phyloP scores from a whole-genome alignment of 2,329 filamentous ascomycete species.

The Pseudocercospora fuligena region DNA sequence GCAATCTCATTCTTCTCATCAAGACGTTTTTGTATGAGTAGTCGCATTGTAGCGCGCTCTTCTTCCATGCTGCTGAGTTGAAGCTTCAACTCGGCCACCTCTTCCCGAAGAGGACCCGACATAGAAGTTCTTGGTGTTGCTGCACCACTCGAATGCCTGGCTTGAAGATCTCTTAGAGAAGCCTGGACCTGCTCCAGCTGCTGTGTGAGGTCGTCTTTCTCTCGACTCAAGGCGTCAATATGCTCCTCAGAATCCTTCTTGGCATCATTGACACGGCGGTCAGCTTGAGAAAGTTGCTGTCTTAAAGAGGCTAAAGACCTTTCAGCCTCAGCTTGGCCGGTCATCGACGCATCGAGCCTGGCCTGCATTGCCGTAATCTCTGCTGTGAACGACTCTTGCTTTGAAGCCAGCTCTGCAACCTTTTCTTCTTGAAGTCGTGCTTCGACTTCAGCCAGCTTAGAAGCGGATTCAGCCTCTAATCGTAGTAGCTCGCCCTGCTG shows the following conservation, averaged over 20 bases:
- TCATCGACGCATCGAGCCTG: conserved; percentile 35
- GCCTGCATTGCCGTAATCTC: conserved; percentile 33
- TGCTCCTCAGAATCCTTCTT: conserved; percentile 23
- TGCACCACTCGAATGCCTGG: conserved; percentile 15
- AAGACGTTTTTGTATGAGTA: conserved; percentile 29
- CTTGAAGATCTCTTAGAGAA: conserved; percentile 26
- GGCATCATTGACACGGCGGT: conserved; percentile 29
- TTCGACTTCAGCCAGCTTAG: conserved; percentile 22
- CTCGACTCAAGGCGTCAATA: conserved; percentile 22
- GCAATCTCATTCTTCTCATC: conserved; percentile 37
- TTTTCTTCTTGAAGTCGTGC: conserved; percentile 24
- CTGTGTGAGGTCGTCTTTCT: conserved; percentile 28
- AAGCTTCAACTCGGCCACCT: conserved; percentile 25
- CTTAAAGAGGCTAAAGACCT: conserved; percentile 28
- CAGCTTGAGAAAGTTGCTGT: conserved; percentile 27
- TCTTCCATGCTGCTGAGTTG: conserved; percentile 31
- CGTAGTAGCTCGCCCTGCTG: conserved; percentile 25
- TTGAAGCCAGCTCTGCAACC: conserved; percentile 15
- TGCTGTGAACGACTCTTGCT: conserved; percentile 20
- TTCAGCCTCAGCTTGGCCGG: conserved; percentile 35
- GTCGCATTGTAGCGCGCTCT: conserved; percentile 31
- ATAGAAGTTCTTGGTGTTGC: conserved; percentile 18
- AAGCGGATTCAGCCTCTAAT: conserved; percentile 21
- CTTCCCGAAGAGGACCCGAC: conserved; percentile 1
- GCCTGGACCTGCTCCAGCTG: conserved; percentile 27